Base-by-base conservation (phyloP, 2,329 filamentous ascomycete genomes). In the Aspergillus intermedius region DNA sequence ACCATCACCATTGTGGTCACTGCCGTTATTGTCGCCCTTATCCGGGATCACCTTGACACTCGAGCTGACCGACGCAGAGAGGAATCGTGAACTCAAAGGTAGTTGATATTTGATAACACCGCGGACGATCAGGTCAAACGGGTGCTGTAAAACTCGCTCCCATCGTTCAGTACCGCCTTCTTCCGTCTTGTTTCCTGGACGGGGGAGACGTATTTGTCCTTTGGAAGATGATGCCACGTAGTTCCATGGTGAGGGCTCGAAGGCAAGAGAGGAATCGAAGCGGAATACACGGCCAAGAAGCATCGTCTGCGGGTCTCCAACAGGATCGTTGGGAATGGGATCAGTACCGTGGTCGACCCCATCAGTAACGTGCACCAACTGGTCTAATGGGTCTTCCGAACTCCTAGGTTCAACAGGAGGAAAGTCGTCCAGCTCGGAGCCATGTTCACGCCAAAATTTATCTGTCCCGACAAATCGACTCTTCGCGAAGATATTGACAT, bases 401-500 rank as follows among this genome's bases (percentile, higher is more conserved):
- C 56, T 63, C 50, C 67, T 68, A 37, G 60, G 51, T 51, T 63
- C 60, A 5, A 63, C 54, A 7, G 65, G 65, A 10, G 65, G 65
- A 28, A 69, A 60, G 9, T 55, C 47, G 41, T 58, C 49, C 21
- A 56, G 44, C 22, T 63, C 63, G 3, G 60, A 53, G 9, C 54
- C 55, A 51, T 64, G 58, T 37, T 68, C 63, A 9, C 66, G 64
- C 69, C 69, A 71, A 13, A 71, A 56, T 30, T 66, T 66, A 47
- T 79, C 77, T 9, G 74, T 76, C n/a, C 88, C 87, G 10, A 91
- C 87, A 63, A 91, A 87, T 51, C 87, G 88, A 51, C 90, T 96
- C 69, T 94, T 95, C 25, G 93, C 93, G 68, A 97, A 97, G 28
- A 98, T 80, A 61, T 94, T 90, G 49, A 97, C 77, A 64, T 97